A percentile compares a stretch with the other conserved stretches of the same genome.
These are phyloP conservation scores for Boletus coccyginus DNA, from an alignment of 768 basidiomycete species.

Conservation along the genomic window DNA sequence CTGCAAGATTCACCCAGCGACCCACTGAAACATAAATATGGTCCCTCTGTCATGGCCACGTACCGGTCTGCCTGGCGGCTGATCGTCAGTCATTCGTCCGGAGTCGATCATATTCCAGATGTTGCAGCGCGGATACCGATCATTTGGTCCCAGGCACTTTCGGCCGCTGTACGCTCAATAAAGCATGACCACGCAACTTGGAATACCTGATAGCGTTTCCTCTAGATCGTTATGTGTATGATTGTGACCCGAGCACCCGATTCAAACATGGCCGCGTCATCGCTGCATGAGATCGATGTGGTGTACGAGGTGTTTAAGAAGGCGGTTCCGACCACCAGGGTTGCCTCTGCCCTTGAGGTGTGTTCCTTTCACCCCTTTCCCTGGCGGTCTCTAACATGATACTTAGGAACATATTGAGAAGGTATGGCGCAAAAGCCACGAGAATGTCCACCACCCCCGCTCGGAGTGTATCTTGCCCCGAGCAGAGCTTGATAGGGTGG, in stretches of 20 bases:
- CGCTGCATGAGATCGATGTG: slow-evolving; percentile 47
- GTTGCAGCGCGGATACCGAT: slow-evolving; percentile 45
- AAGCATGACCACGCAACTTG: neutral
- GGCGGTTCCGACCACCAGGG: slow-evolving; percentile 42
- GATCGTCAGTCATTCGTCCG: slow-evolving; percentile 46
- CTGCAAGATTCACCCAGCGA: slow-evolving; percentile 58
- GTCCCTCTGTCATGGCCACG: slow-evolving; percentile 67
- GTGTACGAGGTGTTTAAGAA: slow-evolving; percentile 45
- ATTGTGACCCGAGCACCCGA: slow-evolving; percentile 48
- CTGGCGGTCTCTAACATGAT: neutral
- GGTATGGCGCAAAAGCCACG: slow-evolving; percentile 44
- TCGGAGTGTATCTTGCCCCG: slow-evolving; percentile 32
- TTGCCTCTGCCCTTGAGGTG: slow-evolving; percentile 47
- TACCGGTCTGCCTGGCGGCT: slow-evolving; percentile 73
- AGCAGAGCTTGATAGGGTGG: slow-evolving; percentile 53
- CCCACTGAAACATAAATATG: slow-evolving; percentile 57
- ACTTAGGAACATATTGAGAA: slow-evolving; percentile 40
- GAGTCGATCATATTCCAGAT: slow-evolving; percentile 40
- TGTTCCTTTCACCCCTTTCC: slow-evolving; percentile 10
- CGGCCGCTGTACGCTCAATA: slow-evolving; percentile 52
- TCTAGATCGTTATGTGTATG: slow-evolving; percentile 59
- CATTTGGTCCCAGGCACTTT: slow-evolving; percentile 66
- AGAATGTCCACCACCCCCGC: slow-evolving; percentile 32
- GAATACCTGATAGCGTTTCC: neutral
- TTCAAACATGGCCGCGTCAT: slow-evolving; percentile 45